Evolutionary conservation across 2,329 filamentous ascomycete species (phyloP), one percentile per base, ranked within the genome.

Genomic region (Grosmannia clavigera): DNA sequence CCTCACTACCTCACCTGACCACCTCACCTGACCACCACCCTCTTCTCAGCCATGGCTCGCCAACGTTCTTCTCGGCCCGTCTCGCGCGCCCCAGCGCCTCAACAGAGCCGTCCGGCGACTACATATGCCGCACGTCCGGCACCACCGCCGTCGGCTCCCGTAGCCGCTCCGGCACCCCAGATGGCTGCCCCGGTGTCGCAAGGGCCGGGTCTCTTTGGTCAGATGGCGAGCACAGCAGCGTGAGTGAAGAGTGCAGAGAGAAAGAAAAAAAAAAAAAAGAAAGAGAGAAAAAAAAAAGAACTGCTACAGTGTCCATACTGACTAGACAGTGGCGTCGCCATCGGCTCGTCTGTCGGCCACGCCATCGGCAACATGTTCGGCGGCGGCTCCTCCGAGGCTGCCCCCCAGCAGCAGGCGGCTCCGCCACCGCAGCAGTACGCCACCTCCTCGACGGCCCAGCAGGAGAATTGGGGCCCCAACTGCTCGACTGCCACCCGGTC

Each of bases 191-290:
- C 62, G 19, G 60, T 60, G 56, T 81, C 82, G 59, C 80, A 86
- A 66, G 89, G 91, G 33, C 86, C 90, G 5, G 92, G 94, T 65
- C 81, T 99, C 12, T 90, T 99, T 67, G 92, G 90, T 62, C 90
- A 97, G 81, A 96, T 99, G 88, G 94, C 94, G 66, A 91, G 86
- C 71, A 99, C 94, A 61, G 94, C 94, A 73, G 94, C 94, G 55
- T 57, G 27, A 19, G 55, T 57, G 38, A 27, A 2, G 16, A 19
- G 16, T 7, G 14, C 7, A 6, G 25, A 7, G 7, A 46, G 19
- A n/a, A 5, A 7, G 7, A 19, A 22, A n/a, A 22, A 14, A 43
- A 3, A 6, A 19, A 46, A 7, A 19, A 46, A 3, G 22, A 9
- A n/a, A 46, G 16, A 19, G 14, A 16, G 22, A 3, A 3, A 19